Evolutionary conservation across 2,329 filamentous ascomycete species (phyloP), one percentile per base, ranked within the genome.

Genomic region (Neocatenulostroma microsporum): DNA sequence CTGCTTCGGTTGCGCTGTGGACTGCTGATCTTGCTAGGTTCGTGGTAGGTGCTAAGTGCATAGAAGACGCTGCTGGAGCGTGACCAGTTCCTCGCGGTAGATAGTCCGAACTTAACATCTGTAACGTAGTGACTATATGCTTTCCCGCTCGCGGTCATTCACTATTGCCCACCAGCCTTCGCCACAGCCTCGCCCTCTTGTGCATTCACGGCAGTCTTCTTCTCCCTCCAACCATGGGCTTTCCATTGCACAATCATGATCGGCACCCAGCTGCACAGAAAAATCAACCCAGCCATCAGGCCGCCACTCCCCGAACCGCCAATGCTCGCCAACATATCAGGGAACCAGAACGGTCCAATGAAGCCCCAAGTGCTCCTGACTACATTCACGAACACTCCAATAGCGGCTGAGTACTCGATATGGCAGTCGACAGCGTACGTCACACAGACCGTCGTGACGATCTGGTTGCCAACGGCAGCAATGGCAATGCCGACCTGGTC

Each of bases 341-440:
- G 62, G 41, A 60, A 60, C 59, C 59, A 65, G 40, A 64, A 64
- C 1, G 61, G 62, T 0, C 60, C 62, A 36, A 72, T 65, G 47
- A 73, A 74, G 1, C 69, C 69, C 66, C 67, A 74, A 1, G 66
- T 68, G 39, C 73, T 69, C 6, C 74, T 62, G 2, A 76, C 65
- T 36, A 78, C 62, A 3, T 67, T 76, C 44, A 78, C 66, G 43
- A 77, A 78, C 0, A 76, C 73, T 2, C 74, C 75, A 13, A 78
- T 64, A 36, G 68, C 67, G 1, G 68, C 68, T 0, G 72, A 63
- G 26, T 74, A 64, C 19, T 71, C 61, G 2, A 60, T 64, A 42
- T 75, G 68, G 47, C 71, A 74, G 45, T 79, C 76, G 1, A 80
- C 69, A 0, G 73, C 69, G 50, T 77, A 79, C 0, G 76, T 78